Evolutionary conservation across 306 rosid species (phyloP).

Genomic region (Citrullus amarus): DNA sequence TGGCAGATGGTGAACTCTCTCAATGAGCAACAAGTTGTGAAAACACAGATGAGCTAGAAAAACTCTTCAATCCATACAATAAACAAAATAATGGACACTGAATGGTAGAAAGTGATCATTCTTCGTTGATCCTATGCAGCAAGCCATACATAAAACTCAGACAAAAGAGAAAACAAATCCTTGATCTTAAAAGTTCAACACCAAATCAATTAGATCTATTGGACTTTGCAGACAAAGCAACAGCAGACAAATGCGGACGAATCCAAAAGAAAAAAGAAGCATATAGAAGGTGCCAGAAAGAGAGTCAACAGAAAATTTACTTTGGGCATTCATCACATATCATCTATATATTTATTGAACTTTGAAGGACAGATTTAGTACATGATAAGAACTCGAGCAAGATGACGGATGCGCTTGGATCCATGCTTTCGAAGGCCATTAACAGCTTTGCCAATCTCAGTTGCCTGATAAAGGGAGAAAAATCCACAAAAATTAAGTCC

Average conservation of each 20-base stretch:
- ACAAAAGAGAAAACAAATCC: neutral
- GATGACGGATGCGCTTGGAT: slow-evolving; percentile 40
- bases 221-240: neutral
- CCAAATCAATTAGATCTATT: neutral
- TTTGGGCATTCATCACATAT: neutral
- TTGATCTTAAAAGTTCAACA: neutral
- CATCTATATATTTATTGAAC: slow-evolving; percentile 4
- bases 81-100: neutral
- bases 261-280: neutral
- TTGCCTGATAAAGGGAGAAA: slow-evolving; percentile 46
- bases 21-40: neutral
- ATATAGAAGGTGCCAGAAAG: neutral
- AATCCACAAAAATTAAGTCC: neutral
- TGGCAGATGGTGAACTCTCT: neutral
- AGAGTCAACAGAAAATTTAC: neutral
- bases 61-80: neutral
- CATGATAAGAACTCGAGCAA: slow-evolving; percentile 55
- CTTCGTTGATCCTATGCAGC: neutral
- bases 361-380: slow-evolving; percentile 21
- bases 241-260: neutral
- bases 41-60: neutral
- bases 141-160: neutral
- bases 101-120: neutral
- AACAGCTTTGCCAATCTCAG: slow-evolving; percentile 89
- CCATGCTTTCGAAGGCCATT: slow-evolving; percentile 56